Evolutionary conservation across 495 filamentous ascomycete species (phyloP), one percentile per base, ranked within the genome.

Genomic region (Cercophora scortea): DNA sequence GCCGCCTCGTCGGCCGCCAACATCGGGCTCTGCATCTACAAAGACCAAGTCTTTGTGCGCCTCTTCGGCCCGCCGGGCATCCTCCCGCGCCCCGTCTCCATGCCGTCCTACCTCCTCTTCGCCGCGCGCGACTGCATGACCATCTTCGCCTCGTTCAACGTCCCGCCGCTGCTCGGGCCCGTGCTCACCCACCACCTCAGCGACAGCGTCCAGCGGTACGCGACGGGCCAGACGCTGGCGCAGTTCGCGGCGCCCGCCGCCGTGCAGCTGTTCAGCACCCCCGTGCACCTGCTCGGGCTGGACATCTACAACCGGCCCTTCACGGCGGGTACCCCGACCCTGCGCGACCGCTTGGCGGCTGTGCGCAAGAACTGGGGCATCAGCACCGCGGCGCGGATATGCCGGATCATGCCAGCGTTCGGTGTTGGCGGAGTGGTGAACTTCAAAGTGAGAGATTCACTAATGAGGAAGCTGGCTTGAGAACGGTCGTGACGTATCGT

Each of bases 351-450:
- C 40, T 76, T 76, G 69, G 57, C 68, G 13, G 78, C 81, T 44
- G 83, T 96, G 11, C 72, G 76, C 46, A 77, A 78, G 64, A 90
- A 96, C 62, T 96, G 90, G 79, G 72, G 76, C 19, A 75, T 85
- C 8, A 94, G 88, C 61, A 81, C 80, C 40, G 76, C 79, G 60
- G 92, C 92, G 57, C 75, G 93, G 46, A 88, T 96, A 73, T 87
- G 86, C 40, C 83, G 93, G 71, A 96, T 96, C 59, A 79, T 97
- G 25, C 92, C 93, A 45, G 92, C 92, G 15, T 96, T 96, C 78
- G 92, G 92, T 32, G 73, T 96, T 42, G 92, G 92, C 1, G 92
- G 92, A 3, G 90, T 95, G 43, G 86, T 90, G 4, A 97, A 96
- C 75, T 74, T 78, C 46, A 77, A 83, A 56, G 73, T 95, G 47